Evolutionary conservation across 164 flowering plant species (phyloP).

Genomic region (Buxus sempervirens): DNA sequence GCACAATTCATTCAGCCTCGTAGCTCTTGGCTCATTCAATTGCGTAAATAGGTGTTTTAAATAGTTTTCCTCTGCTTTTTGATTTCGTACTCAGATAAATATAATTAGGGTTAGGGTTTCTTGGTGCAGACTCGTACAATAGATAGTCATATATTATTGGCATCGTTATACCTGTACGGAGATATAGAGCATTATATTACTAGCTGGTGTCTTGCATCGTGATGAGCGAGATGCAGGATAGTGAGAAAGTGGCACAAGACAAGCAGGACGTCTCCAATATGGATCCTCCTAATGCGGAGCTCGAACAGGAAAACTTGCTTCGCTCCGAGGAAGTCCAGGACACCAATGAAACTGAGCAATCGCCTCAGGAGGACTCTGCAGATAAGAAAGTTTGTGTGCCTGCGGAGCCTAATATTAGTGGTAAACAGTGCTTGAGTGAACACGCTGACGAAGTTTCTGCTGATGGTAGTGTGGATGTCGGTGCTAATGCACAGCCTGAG

Average conservation of each 20-base stretch:
- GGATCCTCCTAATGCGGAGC: constrained; percentile 11
- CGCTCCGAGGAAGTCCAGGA: constrained; percentile 3
- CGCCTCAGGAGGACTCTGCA: not conserved
- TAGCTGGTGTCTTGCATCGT: not conserved
- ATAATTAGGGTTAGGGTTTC: no score
- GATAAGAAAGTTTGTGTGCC: constrained; percentile 13
- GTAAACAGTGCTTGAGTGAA: constrained; percentile 9
- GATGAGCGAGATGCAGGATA: constrained; percentile 23
- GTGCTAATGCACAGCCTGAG: constrained; percentile 1
- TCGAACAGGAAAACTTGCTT: constrained; percentile 9
- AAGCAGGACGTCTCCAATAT: not conserved
- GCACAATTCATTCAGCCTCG: no score
- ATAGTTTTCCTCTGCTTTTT: no score
- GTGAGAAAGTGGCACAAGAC: constrained; percentile 17
- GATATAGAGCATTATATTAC: no score
- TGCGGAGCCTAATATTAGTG: constrained; percentile 13
- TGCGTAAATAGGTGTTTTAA: no score
- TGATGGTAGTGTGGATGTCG: constrained; percentile 1
- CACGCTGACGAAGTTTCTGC: not conserved
- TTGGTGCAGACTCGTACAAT: no score
- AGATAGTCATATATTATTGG: no score
- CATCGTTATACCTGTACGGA: no score
- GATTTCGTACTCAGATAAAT: no score
- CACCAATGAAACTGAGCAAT: constrained; percentile 10
- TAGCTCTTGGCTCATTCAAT: no score